Evolutionary conservation across 2,329 filamentous ascomycete genomes (phyloP), one percentile per base, ranked within the genome.

Genomic region (Lecanosticta acicola): DNA sequence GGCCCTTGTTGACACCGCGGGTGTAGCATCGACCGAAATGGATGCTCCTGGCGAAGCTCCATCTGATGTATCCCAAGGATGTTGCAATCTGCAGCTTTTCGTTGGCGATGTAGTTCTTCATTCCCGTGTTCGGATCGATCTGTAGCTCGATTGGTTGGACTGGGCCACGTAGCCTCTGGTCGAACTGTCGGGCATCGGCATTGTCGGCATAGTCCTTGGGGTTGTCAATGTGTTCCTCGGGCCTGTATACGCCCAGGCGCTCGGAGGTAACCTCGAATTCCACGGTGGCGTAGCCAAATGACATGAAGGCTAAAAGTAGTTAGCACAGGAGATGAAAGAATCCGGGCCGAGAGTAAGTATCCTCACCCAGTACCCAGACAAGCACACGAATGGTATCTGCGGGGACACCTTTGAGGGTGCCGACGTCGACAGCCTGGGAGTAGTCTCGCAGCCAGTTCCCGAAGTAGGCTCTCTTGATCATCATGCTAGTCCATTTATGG

Each of bases 41-140:
- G 36, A 75, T 75, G 17, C 66, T 67, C 41, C 72, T 66, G 18
- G 68, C 63, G 39, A 75, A 72, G 14, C 68, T 70, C 55, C 61
- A 62, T 46, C 63, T 62, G 49, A 66, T 58, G 43, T 63, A 96
- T 32, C 86, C 90, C 5, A 86, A 74, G 53, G 89, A 95, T 16
- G 93, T 98, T 1, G 90, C 87, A 86, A 90, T 96, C 33, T 80
- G 78, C 3, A 89, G 87, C 11, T 71, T 73, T 65, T 97, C 91
- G 60, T 96, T 97, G 49, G 91, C 83, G 56, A 98, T 97, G 67
- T 98, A 98, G 66, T 97, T 97, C 69, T 97, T 98, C 91, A 98
- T 95, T n/a, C 90, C 90, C 1, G 87, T 93, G 16, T 60, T 55
- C 3, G 57, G 57, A 51, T 75, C 72, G 8, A 75, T 58, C 3